Base-by-base conservation (phyloP, 2,329 filamentous ascomycete species). In the Fusarium proliferatum region DNA sequence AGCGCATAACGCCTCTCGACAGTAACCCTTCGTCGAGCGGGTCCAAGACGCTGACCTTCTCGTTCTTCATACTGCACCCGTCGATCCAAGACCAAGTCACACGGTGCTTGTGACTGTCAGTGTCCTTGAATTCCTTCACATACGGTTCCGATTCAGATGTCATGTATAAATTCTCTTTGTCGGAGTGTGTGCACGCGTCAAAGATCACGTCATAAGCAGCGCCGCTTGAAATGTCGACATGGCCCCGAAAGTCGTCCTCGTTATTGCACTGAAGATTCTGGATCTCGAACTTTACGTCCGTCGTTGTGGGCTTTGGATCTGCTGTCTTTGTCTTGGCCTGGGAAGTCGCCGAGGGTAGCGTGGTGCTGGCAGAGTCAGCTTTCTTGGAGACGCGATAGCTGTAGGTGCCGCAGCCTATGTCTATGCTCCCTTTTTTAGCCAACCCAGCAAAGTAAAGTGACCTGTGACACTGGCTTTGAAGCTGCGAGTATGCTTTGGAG, bases 181-280 rank as follows among this genome's bases (percentile, higher is more conserved):
- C 2, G 0, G 23, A 5, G 11, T 26, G 16, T 13, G 42, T 4
- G 42, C 23, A 45, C 10, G 42, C 23, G 3, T 45, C 23, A 2
- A 6, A 1, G 12, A 45, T 45, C n/a, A 17, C 42, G 0, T 26
- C 0, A 17, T 26, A 9, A 9, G 10, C n/a, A 5, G 16, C 42
- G n/a, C 5, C 0, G 6, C 5, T 0, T 45, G 16, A 23, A 12
- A 45, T 19, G 2, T 45, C 42, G 1, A 16, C n/a, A 9, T 26
- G 42, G n/a, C 10, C 42, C 10, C 6, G n/a, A 26, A 45, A 45
- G 42, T 26, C 42, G 4, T 45, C 42, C 42, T 26, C 16, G 42
- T 26, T 17, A 9, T 45, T 45, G 4, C 42, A 45, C 7, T 45
- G n/a, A 10, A 9, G 42, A 17, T 26, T 45, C 16, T 0, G 42